These are phyloP conservation scores for Gonium pectorale DNA, from an alignment of 139 green algal genomes.

Conservation along the genomic window DNA sequence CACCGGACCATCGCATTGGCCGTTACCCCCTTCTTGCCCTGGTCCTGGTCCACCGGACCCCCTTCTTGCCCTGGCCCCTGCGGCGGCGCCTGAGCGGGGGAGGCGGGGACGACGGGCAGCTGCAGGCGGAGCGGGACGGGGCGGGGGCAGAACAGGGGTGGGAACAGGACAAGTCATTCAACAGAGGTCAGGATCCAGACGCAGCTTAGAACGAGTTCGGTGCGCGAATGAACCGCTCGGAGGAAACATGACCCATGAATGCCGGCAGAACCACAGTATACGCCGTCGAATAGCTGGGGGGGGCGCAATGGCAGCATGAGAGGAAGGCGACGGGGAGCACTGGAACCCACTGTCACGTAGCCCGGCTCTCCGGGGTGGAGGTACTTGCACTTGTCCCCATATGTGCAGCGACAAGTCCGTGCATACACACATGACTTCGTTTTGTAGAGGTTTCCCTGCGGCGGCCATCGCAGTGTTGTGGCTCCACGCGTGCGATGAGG, in stretches of 20 bases:
- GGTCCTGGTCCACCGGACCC: too few species aligned
- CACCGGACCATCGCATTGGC: too few species aligned
- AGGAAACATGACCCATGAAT: neutral
- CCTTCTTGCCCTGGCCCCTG: too few species aligned
- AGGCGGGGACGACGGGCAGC: too few species aligned
- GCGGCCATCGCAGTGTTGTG: neutral
- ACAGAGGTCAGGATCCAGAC: too few species aligned
- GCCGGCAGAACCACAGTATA: neutral
- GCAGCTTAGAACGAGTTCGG: neutral
- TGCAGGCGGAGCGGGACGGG: too few species aligned
- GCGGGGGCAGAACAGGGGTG: too few species aligned
- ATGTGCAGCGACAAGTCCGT: neutral
- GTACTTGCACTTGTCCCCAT: neutral
- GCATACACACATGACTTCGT: neutral
- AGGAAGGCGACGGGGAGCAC: neutral
- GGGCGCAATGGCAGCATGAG: neutral
- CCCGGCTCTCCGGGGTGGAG: neutral
- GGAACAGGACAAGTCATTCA: too few species aligned
- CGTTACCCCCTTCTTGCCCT: too few species aligned
- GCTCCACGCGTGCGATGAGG: neutral
- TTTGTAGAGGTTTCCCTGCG: too few species aligned
- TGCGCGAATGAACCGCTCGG: neutral
- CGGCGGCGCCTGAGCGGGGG: too few species aligned
- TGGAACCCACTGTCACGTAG: neutral
- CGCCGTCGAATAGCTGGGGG: neutral